These are phyloP conservation scores for Omphalotus olearius DNA, from an alignment of 1,284 basidiomycete genomes.

Conservation along the genomic window DNA sequence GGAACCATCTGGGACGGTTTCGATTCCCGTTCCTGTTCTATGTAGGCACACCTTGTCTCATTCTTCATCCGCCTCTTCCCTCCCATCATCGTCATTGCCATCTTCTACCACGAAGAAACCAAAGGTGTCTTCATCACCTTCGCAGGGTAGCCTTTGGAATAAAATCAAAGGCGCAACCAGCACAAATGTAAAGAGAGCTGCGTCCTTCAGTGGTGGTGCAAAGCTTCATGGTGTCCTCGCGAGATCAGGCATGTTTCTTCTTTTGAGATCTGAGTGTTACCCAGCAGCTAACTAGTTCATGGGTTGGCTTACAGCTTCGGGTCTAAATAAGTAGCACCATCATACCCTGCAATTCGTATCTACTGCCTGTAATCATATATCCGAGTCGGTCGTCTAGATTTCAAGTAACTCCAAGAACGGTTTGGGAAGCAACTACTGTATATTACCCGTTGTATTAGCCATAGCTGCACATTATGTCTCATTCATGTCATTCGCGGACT, in stretches of 20 bases:
- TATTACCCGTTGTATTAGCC: too few species aligned
- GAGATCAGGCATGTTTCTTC: background rate
- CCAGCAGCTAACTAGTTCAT: background rate
- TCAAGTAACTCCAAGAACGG: too few species aligned
- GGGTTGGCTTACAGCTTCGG: background rate
- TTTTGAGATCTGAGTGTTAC: background rate
- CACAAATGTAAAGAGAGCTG: constrained; percentile 16
- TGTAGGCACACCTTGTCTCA: background rate
- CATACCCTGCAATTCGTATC: background rate
- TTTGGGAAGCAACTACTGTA: too few species aligned
- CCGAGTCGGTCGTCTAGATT: too few species aligned
- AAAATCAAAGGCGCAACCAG: constrained; percentile 30
- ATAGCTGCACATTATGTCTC: too few species aligned
- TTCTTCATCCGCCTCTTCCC: constrained; percentile 1
- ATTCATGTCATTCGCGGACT: too few species aligned
- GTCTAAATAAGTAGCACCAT: background rate
- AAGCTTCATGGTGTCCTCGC: background rate
- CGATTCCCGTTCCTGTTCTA: background rate
- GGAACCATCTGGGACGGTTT: too few species aligned
- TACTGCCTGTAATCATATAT: background rate
- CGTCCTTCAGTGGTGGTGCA: constrained; percentile 5
- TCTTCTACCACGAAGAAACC: background rate
- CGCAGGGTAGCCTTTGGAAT: constrained; percentile 26
- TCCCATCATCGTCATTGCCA: background rate
- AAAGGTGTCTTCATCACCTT: constrained; percentile 4